phyloP scores from a whole-genome alignment of 1,284 basidiomycete species.

The Kwoniella shivajii region DNA sequence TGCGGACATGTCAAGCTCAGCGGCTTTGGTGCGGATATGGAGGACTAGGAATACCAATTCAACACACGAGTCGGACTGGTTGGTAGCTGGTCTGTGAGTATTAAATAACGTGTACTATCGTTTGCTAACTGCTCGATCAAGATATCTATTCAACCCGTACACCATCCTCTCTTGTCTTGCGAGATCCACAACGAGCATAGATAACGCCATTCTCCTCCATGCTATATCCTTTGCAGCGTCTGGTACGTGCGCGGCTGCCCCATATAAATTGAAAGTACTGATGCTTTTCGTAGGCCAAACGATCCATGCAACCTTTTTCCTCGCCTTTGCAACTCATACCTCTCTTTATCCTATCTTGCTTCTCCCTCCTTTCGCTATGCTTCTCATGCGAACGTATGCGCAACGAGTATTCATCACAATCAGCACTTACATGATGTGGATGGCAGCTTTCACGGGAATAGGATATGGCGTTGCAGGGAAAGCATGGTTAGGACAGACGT shows the following conservation, averaged over 20 bases:
- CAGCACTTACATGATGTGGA: background rate
- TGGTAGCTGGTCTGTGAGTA: constrained; percentile 67
- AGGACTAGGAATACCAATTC: constrained; percentile 28
- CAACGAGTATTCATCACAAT: background rate
- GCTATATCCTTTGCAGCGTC: constrained; percentile 71
- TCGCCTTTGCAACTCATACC: constrained; percentile 71
- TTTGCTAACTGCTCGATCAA: constrained; percentile 47
- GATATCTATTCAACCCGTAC: constrained; percentile 88
- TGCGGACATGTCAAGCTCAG: constrained; percentile 67
- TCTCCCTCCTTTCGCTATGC: constrained; percentile 67
- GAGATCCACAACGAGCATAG: constrained; percentile 75
- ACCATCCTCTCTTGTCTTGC: constrained; percentile 75
- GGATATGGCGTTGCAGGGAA: constrained; percentile 31
- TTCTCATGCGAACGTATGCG: constrained; percentile 54
- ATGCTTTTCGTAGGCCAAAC: constrained; percentile 57
- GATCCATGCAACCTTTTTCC: constrained; percentile 63
- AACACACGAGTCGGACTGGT: constrained; percentile 59
- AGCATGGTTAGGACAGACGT: constrained; percentile 73
- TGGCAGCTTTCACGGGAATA: constrained; percentile 4
- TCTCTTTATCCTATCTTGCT: constrained; percentile 72
- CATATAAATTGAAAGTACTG: background rate
- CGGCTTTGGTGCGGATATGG: constrained; percentile 57
- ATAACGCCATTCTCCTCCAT: constrained; percentile 70
- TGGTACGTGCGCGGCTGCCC: constrained; percentile 56
- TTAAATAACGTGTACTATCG: too few species aligned